A percentile compares a stretch with the other conserved stretches of the same genome.
phyloP scores from a whole-genome alignment of 1,284 basidiomycete genomes.

The Ganoderma boninense region DNA sequence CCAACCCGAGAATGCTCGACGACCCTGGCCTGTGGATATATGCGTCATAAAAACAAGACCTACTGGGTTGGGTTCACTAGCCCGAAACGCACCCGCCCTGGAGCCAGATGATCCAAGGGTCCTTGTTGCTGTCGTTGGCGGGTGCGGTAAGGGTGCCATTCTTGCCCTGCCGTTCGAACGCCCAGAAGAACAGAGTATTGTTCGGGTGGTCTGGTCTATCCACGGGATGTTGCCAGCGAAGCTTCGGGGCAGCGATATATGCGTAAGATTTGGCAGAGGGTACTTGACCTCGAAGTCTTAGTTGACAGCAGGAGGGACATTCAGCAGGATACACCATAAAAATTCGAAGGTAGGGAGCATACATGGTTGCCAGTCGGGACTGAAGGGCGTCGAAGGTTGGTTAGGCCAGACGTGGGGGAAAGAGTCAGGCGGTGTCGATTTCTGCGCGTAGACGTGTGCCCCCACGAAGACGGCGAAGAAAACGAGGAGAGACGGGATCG shows the following conservation, averaged over 20 bases:
- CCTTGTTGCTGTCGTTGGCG: slow-evolving; percentile 46
- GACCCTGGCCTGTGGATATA: not conserved
- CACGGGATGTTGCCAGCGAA: slow-evolving; percentile 76
- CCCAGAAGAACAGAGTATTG: slow-evolving; percentile 78
- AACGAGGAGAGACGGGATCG: not conserved
- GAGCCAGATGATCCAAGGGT: slow-evolving; percentile 80
- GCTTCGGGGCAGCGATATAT: slow-evolving; percentile 56
- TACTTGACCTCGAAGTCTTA: slow-evolving; percentile 39
- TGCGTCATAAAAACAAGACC: not conserved
- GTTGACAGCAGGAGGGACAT: not conserved
- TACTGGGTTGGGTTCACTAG: not conserved
- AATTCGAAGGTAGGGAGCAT: slow-evolving; percentile 5
- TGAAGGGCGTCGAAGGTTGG: slow-evolving; percentile 36
- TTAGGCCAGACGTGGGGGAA: slow-evolving; percentile 38
- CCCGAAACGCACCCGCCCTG: slow-evolving; percentile 60
- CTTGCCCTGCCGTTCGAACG: slow-evolving; percentile 58
- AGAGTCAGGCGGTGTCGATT: slow-evolving; percentile 18
- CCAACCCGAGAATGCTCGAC: not conserved
- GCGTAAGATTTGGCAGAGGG: slow-evolving; percentile 73
- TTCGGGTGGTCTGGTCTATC: slow-evolving; percentile 60
- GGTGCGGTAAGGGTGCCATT: slow-evolving; percentile 61
- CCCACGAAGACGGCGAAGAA: not conserved
- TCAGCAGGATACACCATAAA: not conserved
- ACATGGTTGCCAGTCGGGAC: slow-evolving; percentile 44
- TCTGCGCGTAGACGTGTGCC: not conserved